Base-by-base conservation (phyloP, 2,329 filamentous ascomycete genomes). In the Plectosphaerella plurivora region DNA sequence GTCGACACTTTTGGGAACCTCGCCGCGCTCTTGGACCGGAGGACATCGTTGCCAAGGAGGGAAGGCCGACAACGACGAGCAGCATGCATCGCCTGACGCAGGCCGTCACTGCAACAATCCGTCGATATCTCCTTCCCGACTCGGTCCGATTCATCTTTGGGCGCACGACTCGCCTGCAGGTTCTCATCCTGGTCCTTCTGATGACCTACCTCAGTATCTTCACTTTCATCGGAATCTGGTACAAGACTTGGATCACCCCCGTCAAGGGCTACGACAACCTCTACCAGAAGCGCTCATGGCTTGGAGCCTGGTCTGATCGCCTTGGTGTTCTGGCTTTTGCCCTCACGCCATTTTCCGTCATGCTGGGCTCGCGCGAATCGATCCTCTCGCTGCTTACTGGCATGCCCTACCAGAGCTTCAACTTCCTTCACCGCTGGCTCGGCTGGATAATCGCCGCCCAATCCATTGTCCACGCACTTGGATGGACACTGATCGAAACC, bases 381-480 rank as follows among this genome's bases (percentile, higher is more conserved):
- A 71, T 91, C 2, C 76, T 91, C 4, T 87, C 83, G 1, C 64
- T 88, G 14, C 66, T 89, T 47, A 91, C 87, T 0, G 88, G 88
- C 1, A 74, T 91, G 1, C 87, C 88, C 0, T 89, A 90, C 61
- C 87, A 91, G 59, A 82, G 80, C 60, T 90, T 91, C 75, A 86
- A 88, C 67, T 91, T 91, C 62, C 71, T 91, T 18, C 88, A 91
- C 65, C 83, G 87, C 33, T 91, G 88, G 88, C 71, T 86, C 0
- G 88, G 88, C 7, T 86, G 87, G 55, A 76, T 91, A 60, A 89
- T 92, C 57, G 80, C 89, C 51, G 64, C 82, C 1, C 88, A 91
- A 63, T 79, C 82, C 3, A 68, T 76, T 10, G 66, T 91, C 2
- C 88, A 92, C 64, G 90, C 87, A 1, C 76, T 91, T 24, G 79